Evolutionary conservation across 306 rosid species (phyloP), one percentile per base, ranked within the genome.

Genomic region (Hippophae rhamnoides): DNA sequence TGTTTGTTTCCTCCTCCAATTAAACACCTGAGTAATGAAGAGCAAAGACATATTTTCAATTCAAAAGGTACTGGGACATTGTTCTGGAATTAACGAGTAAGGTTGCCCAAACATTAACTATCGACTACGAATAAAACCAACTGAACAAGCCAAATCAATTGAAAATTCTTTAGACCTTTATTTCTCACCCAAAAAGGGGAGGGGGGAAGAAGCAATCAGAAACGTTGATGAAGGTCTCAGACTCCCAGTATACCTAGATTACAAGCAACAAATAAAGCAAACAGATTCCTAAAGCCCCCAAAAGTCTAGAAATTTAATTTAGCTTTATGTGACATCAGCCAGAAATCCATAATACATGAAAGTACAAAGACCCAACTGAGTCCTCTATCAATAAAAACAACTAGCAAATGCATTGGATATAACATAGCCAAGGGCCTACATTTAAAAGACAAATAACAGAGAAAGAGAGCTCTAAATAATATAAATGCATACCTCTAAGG

Each of bases 1-100:
- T 5, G 27, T 77, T 41, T 40, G 62, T 13, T 60, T 65, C 59
- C 87, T 81, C 68, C 84, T 79, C 94, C 95, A 90, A 57, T 74
- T 46, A 53, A 90, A 62, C 54, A 90, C 94, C 95, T 90, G 60
- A 63, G 66, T 12, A 43, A 64, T 45, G 25, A 63, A 42, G 50
- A 46, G 41, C 46, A 43, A 51, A 59, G 47, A 51, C 41, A 13
- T 0, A 14, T 5, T 46, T 49, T 31, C 38, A 38, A 59, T 41
- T 58, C 41, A 56, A 63, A 54, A 69, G 13, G 23, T 42, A 44
- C 40, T 7, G 6, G 13, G 11, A 62, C 13, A 43, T 50, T 13
- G 12, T 38, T 18, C 10, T 41, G 8, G 47, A 38, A 38, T 26
- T 43, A 42, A 61, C 57, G 54, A 41, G 7, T 53, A n/a, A 44